These are phyloP conservation scores for Coniferiporia sulphurascens DNA, from an alignment of 1,284 basidiomycete species.

Conservation along the genomic window DNA sequence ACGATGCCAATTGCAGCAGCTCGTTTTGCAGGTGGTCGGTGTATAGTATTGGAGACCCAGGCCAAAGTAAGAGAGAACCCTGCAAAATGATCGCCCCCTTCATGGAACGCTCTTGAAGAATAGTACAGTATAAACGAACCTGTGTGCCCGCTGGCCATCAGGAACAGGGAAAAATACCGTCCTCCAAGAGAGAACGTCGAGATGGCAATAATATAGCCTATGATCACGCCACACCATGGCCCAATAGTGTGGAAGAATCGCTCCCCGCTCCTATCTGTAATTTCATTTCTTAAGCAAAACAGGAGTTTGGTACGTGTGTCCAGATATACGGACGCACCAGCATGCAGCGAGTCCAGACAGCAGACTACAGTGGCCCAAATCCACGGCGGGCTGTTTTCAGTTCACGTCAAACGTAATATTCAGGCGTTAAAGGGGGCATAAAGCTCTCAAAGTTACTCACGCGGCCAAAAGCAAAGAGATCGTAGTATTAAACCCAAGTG, in stretches of 20 bases:
- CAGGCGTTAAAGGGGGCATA: not conserved
- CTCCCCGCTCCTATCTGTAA: slow-evolving; percentile 21
- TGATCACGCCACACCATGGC: slow-evolving; percentile 18
- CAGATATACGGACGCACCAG: slow-evolving; percentile 22
- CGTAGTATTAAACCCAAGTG: slow-evolving; percentile 33
- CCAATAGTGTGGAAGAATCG: slow-evolving; percentile 31
- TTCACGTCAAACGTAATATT: slow-evolving; percentile 1
- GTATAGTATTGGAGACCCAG: slow-evolving; percentile 60
- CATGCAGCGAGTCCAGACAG: slow-evolving; percentile 35
- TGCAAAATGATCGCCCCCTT: not conserved
- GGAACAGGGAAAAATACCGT: slow-evolving; percentile 28
- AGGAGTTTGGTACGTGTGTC: not conserved
- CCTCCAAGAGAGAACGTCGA: slow-evolving; percentile 22
- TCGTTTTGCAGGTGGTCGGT: slow-evolving; percentile 58
- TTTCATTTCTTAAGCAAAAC: not conserved
- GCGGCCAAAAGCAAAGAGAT: slow-evolving; percentile 32
- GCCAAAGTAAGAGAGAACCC: slow-evolving; percentile 50
- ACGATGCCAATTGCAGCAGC: slow-evolving; percentile 42
- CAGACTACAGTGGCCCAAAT: slow-evolving; percentile 24
- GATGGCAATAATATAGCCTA: slow-evolving; percentile 27
- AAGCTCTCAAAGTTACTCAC: slow-evolving; percentile 27
- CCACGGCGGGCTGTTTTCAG: slow-evolving; percentile 23
- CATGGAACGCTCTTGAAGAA: not conserved
- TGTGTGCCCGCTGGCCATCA: slow-evolving; percentile 21
- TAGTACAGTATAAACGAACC: slow-evolving; percentile 8